Evolutionary conservation across 2,329 filamentous ascomycete species (phyloP).

Genomic region (Apiospora arundinis): DNA sequence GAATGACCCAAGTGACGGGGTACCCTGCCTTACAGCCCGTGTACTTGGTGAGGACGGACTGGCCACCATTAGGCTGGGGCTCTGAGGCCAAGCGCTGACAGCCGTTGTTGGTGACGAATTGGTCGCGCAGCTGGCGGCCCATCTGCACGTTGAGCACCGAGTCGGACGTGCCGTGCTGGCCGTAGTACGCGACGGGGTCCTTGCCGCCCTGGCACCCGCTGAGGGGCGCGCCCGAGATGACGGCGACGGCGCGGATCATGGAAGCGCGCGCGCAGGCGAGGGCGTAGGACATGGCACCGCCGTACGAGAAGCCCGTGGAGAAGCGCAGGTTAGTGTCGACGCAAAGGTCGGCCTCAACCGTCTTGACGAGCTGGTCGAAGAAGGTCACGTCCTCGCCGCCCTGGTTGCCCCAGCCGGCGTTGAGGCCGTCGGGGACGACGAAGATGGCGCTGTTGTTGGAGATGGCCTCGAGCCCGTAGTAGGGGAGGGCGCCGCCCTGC

Average conservation of each 20-base stretch:
- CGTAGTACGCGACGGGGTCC: conserved; percentile 44
- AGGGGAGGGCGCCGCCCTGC: conserved; percentile 36
- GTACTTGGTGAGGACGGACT: conserved; percentile 29
- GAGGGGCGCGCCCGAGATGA: conserved; percentile 37
- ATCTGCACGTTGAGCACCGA: conserved; percentile 40
- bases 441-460: conserved; percentile 41
- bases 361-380: conserved; percentile 40
- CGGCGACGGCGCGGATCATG: conserved; percentile 42
- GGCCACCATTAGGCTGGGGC: conserved; percentile 22
- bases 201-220: conserved; percentile 41
- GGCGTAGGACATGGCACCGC: conserved; percentile 44
- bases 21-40: conserved; percentile 28
- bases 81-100: conserved; percentile 33
- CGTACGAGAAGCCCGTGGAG: conserved; percentile 46
- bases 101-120: conserved; percentile 45
- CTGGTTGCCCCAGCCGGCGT: conserved; percentile 43
- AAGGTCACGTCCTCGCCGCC: conserved; percentile 45
- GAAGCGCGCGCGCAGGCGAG: conserved; percentile 43
- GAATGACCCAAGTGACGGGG: conserved; percentile 32
- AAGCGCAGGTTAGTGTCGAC: conserved; percentile 43
- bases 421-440: conserved; percentile 43
- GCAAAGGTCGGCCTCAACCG: conserved; percentile 43
- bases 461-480: conserved; percentile 41
- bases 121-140: conserved; percentile 43
- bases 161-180: conserved; percentile 41